Percentiles rank a stretch among this genome's conserved stretches.
Conservation (phyloP, 2,329 filamentous ascomycete species). For the Epichloe hybrida region DNA sequence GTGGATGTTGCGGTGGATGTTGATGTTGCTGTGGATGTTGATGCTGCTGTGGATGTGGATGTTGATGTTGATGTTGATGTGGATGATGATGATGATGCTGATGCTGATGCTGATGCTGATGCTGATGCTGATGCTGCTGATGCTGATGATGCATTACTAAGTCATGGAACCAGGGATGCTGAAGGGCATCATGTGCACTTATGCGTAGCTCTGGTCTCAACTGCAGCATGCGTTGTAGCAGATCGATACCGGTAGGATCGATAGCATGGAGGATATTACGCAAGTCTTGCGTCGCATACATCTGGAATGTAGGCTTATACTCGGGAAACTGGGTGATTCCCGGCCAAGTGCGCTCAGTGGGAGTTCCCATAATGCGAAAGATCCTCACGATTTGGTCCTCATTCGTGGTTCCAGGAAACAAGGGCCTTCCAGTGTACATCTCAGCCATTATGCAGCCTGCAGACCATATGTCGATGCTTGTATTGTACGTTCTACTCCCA, state of each 20-base stretch:
- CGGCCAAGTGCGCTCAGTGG: constrained; percentile 89
- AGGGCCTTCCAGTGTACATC: constrained; percentile 91
- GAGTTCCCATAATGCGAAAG: constrained; percentile 96
- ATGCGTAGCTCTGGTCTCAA: constrained; percentile 83
- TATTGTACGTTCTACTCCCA: constrained; percentile 92
- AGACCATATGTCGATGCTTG: constrained; percentile 99
- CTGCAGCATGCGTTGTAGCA: constrained; percentile 84
- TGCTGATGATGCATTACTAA: constrained; percentile 39
- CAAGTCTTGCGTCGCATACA: constrained; percentile 86
- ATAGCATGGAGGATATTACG: constrained; percentile 80
- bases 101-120: constrained; percentile 25
- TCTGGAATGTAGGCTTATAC: constrained; percentile 90
- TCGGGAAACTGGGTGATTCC: constrained; percentile 93
- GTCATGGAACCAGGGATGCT: constrained; percentile 87
- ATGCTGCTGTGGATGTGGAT: not conserved
- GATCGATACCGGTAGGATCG: constrained; percentile 72
- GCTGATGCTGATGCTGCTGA: constrained; percentile 12
- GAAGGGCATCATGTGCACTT: constrained; percentile 71
- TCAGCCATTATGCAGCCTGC: constrained; percentile 99
- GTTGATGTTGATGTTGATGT: constrained; percentile 16
- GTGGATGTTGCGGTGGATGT: constrained; percentile 29
- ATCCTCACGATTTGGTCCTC: constrained; percentile 96
- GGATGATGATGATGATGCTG: constrained; percentile 23
- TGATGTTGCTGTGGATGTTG: constrained; percentile 28
- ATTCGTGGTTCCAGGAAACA: constrained; percentile 96